phyloP scores from a whole-genome alignment of 2,329 filamentous ascomycete species.

The Diaporthe vexans region DNA sequence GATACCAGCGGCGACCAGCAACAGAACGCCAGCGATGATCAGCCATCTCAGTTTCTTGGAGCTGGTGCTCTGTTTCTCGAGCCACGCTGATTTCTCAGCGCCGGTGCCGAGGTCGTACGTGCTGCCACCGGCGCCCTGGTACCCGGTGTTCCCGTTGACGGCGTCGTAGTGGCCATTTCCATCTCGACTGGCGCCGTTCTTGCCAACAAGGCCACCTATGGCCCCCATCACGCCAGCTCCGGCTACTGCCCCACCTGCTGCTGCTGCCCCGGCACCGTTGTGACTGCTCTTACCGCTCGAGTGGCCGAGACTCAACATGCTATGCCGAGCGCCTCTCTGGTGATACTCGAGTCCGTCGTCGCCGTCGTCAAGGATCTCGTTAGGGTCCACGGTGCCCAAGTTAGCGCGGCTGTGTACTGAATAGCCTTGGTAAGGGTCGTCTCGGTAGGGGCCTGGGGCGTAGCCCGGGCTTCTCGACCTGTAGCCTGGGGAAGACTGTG shows the following conservation, averaged over 20 bases:
- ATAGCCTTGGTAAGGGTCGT: slow-evolving; percentile 77
- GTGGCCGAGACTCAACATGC: slow-evolving; percentile 71
- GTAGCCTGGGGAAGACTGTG: slow-evolving; percentile 52
- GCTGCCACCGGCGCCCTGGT: slow-evolving; percentile 49
- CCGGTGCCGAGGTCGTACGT: slow-evolving; percentile 51
- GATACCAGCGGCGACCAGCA: slow-evolving; percentile 79
- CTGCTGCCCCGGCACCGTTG: slow-evolving; percentile 57
- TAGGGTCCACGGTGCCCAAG: slow-evolving; percentile 78
- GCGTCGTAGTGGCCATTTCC: slow-evolving; percentile 70
- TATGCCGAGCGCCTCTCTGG: slow-evolving; percentile 62
- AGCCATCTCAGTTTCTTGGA: slow-evolving; percentile 79
- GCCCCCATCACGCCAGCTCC: slow-evolving; percentile 58
- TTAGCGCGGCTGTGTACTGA: slow-evolving; percentile 62
- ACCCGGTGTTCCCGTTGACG: slow-evolving; percentile 55
- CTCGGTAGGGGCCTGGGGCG: slow-evolving; percentile 63
- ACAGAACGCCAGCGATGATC: slow-evolving; percentile 72
- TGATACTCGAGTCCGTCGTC: slow-evolving; percentile 82
- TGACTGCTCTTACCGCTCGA: slow-evolving; percentile 57
- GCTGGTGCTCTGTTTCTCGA: slow-evolving; percentile 69
- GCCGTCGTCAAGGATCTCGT: slow-evolving; percentile 87
- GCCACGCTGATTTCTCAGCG: slow-evolving; percentile 77
- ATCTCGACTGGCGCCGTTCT: slow-evolving; percentile 46
- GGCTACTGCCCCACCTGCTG: slow-evolving; percentile 61
- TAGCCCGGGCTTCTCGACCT: slow-evolving; percentile 62
- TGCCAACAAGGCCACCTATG: slow-evolving; percentile 55